Evolutionary conservation across 306 rosid genomes (phyloP).

Genomic region (Astragalus membranaceus): DNA sequence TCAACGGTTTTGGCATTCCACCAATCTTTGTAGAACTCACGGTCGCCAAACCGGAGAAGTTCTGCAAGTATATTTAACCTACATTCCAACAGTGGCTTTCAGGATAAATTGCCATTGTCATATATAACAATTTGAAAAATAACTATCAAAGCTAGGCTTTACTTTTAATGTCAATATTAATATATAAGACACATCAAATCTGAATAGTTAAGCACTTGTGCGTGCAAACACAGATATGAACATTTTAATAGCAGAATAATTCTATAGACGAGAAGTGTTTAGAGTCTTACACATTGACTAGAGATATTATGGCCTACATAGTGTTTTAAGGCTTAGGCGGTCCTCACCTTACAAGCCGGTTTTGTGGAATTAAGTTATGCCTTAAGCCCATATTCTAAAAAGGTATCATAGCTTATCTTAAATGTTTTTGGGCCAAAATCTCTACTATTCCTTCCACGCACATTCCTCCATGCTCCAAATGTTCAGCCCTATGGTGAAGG

Average conservation of each 20-base stretch:
- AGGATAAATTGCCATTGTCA: conserved; percentile 13
- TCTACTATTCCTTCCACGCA: too few relatives aligned
- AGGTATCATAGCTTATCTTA: too few relatives aligned
- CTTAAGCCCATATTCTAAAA: too few relatives aligned
- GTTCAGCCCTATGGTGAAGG: too few relatives aligned
- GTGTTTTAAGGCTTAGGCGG: too few relatives aligned
- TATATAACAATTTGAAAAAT: not conserved
- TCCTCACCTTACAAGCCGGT: too few relatives aligned
- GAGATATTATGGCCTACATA: too few relatives aligned
- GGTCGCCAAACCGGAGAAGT: conserved; percentile 87
- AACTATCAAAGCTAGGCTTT: not conserved
- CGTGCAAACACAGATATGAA: not conserved
- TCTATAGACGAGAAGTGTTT: not conserved
- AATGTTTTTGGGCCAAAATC: too few relatives aligned
- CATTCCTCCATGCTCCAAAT: too few relatives aligned
- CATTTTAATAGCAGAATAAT: not conserved
- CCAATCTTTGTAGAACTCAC: conserved; percentile 97
- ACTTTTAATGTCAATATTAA: not conserved
- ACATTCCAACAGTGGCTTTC: conserved; percentile 27
- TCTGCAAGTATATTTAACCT: conserved; percentile 98
- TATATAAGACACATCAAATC: conserved; percentile 3
- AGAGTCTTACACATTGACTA: too few relatives aligned
- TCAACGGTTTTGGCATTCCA: conserved; percentile 98
- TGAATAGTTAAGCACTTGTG: not conserved
- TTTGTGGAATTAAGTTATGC: too few relatives aligned